These are phyloP conservation scores for Rubroshorea leprosula DNA, from an alignment of 345 rosid genomes.

Conservation along the genomic window DNA sequence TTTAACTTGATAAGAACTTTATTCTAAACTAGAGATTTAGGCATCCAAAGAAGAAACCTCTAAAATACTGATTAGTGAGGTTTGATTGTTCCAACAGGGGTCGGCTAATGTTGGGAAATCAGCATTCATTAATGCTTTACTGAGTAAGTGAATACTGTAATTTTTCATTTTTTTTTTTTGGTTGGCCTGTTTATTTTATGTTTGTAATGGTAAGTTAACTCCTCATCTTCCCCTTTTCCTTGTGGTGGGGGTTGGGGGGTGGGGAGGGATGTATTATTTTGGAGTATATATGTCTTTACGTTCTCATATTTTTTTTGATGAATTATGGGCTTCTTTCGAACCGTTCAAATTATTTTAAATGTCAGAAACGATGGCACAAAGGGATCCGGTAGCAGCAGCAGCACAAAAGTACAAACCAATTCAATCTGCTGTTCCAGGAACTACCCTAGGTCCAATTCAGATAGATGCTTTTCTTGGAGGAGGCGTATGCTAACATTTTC, in stretches of 20 bases:
- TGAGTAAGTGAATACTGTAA: slow-evolving; percentile 59
- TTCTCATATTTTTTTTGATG: too few species aligned
- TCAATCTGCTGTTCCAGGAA: slow-evolving; percentile 98
- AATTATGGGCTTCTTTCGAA: too few species aligned
- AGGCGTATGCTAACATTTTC: slow-evolving; percentile 48
- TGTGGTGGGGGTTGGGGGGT: too few species aligned
- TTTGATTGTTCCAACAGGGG: slow-evolving; percentile 54
- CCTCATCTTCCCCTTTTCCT: background rate
- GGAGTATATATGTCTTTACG: background rate
- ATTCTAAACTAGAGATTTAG: too few species aligned
- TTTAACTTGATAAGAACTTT: too few species aligned
- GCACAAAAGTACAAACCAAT: slow-evolving; percentile 84
- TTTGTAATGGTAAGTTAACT: background rate
- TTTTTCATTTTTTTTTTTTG: slow-evolving; percentile 4
- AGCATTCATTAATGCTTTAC: slow-evolving; percentile 84
- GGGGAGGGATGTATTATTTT: too few species aligned
- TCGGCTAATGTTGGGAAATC: slow-evolving; percentile 98
- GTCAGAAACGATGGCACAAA: slow-evolving; percentile 70
- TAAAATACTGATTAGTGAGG: too few species aligned
- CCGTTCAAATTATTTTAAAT: background rate
- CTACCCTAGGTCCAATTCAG: slow-evolving; percentile 92
- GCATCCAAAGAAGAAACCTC: too few species aligned
- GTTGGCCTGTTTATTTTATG: background rate
- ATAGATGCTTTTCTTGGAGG: slow-evolving; percentile 90
- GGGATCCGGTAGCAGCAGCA: slow-evolving; percentile 90